Percentiles rank a stretch among this genome's conserved stretches.
phyloP scores from a whole-genome alignment of 2,329 filamentous ascomycete species.

The Ophiostoma montium region DNA sequence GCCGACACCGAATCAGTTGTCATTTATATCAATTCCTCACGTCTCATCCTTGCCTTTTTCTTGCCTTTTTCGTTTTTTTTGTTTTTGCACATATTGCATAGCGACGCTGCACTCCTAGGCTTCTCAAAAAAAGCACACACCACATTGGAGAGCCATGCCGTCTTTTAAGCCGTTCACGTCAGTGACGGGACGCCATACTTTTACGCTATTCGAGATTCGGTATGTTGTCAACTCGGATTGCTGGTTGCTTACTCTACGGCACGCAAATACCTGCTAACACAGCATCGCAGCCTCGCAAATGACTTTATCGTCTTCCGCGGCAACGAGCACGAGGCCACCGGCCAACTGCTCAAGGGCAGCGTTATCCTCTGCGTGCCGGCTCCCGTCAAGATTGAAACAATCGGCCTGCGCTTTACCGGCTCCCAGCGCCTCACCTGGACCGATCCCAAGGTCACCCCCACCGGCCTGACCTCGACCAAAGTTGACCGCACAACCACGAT shows the following conservation, averaged over 20 bases:
- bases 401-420: slow-evolving; percentile 58
- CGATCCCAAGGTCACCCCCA: slow-evolving; percentile 38
- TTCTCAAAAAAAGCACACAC: not conserved
- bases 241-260: no score
- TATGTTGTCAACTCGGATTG: slow-evolving; percentile 27
- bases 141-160: not conserved
- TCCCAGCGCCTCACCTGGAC: slow-evolving; percentile 49
- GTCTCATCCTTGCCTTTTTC: not conserved
- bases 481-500: slow-evolving; percentile 46
- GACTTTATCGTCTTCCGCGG: slow-evolving; percentile 71
- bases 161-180: slow-evolving; percentile 41
- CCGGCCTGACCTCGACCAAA: slow-evolving; percentile 43
- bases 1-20: not conserved
- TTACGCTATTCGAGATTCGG: slow-evolving; percentile 45
- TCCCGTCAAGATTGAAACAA: slow-evolving; percentile 55
- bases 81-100: not conserved
- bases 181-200: slow-evolving; percentile 35
- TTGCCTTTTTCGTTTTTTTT: not conserved
- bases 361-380: slow-evolving; percentile 60
- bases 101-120: no score
- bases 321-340: slow-evolving; percentile 58
- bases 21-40: not conserved
- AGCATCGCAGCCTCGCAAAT: slow-evolving; percentile 51
- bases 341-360: slow-evolving; percentile 58
- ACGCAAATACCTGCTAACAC: no score